A percentile compares a stretch with the other conserved stretches of the same genome.
These are phyloP conservation scores for Endocalyx cinctus DNA, from an alignment of 2,329 filamentous ascomycete species.

Conservation along the genomic window DNA sequence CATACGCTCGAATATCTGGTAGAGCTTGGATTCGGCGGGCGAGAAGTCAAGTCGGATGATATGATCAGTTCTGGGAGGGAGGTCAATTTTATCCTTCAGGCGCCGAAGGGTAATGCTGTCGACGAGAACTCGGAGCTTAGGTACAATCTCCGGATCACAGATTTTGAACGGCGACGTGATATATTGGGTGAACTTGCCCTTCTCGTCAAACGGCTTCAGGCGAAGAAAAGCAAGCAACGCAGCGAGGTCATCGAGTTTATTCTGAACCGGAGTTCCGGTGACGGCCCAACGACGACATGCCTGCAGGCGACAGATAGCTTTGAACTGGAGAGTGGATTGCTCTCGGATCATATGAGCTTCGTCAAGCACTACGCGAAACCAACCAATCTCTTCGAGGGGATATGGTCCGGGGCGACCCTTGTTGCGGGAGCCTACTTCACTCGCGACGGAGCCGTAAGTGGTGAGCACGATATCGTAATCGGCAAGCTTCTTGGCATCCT, in stretches of 20 bases:
- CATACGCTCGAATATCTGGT: slow-evolving; percentile 79
- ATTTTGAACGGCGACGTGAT: slow-evolving; percentile 84
- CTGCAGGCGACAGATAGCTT: slow-evolving; percentile 74
- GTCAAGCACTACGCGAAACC: slow-evolving; percentile 91
- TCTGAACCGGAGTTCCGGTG: slow-evolving; percentile 95
- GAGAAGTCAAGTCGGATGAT: slow-evolving; percentile 73
- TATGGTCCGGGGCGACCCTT: slow-evolving; percentile 55
- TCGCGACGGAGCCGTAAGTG: slow-evolving; percentile 83
- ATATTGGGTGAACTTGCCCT: slow-evolving; percentile 67
- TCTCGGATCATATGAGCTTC: slow-evolving; percentile 95
- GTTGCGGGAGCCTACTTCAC: slow-evolving; percentile 65
- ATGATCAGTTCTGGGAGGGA: slow-evolving; percentile 70
- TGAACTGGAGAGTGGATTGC: slow-evolving; percentile 73
- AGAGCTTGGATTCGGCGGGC: slow-evolving; percentile 68
- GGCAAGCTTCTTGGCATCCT: slow-evolving; percentile 62
- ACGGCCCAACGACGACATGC: slow-evolving; percentile 89
- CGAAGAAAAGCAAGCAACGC: slow-evolving; percentile 82
- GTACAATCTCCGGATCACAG: slow-evolving; percentile 77
- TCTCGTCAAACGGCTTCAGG: slow-evolving; percentile 79
- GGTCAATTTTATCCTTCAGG: slow-evolving; percentile 83
- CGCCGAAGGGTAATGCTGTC: slow-evolving; percentile 92
- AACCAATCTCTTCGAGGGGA: slow-evolving; percentile 74
- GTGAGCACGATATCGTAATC: slow-evolving; percentile 83
- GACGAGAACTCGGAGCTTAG: slow-evolving; percentile 82
- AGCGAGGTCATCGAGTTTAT: slow-evolving; percentile 83